A percentile compares a stretch with the other conserved stretches of the same genome.
These are phyloP conservation scores for Pyrenopolyporus hunteri DNA, from an alignment of 495 filamentous ascomycete genomes.

Conservation along the genomic window DNA sequence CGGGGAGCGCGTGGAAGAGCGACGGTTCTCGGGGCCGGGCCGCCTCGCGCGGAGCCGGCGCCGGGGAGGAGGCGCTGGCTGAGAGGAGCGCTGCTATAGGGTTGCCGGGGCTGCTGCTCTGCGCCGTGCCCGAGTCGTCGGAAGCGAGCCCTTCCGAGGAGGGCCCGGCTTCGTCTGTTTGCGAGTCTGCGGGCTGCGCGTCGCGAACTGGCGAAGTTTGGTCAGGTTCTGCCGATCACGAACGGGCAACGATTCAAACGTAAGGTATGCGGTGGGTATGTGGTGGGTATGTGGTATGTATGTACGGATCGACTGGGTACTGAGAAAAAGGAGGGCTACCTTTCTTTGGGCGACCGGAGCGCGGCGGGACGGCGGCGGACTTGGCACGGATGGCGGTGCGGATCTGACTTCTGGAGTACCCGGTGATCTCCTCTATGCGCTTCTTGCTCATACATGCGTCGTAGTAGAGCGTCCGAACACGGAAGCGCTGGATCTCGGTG, in stretches of 20 bases:
- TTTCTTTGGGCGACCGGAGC: constrained; percentile 35
- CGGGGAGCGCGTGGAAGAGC: neutral
- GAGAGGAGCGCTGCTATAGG: neutral
- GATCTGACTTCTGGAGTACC: constrained; percentile 40
- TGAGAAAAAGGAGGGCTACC: neutral
- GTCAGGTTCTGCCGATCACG: no score
- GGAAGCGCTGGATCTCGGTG: constrained; percentile 38
- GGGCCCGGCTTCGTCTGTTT: neutral
- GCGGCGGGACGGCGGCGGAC: constrained; percentile 27
- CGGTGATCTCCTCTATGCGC: constrained; percentile 38
- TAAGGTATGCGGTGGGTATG: no score
- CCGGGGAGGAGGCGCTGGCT: neutral
- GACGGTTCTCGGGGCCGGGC: neutral
- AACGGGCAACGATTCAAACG: no score
- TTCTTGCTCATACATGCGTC: constrained; percentile 34
- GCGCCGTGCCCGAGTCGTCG: neutral
- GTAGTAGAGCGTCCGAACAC: constrained; percentile 40
- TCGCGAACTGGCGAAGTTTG: no score
- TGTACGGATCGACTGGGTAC: no score
- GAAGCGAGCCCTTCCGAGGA: neutral
- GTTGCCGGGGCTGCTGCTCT: neutral
- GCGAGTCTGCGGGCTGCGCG: no score
- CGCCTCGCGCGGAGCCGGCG: no score
- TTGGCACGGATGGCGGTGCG: constrained; percentile 37
- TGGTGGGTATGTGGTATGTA: no score